Evolutionary conservation across 2,329 filamentous ascomycete genomes (phyloP), one percentile per base, ranked within the genome.

Genomic region (Lithohypha guttulata): DNA sequence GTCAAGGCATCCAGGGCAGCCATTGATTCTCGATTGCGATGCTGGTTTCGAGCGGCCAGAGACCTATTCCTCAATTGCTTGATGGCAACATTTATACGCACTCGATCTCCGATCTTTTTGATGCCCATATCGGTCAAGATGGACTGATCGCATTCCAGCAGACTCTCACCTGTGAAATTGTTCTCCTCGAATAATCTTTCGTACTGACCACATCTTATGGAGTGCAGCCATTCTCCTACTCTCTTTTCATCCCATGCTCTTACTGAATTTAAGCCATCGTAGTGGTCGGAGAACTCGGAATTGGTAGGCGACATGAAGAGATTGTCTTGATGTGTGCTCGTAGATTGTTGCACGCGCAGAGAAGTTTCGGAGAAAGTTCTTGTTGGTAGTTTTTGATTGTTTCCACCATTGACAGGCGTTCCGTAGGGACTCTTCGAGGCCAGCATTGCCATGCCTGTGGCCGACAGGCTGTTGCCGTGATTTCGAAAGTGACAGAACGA

Each of bases 91-190:
- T 85, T 87, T 45, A 98, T 80, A 47, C 89, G 83, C 23, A 98
- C 89, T 39, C 91, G 79, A 60, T 98, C 91, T 48, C 91, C 91
- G 49, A 98, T 84, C 63, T 96, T 98, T 52, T 94, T 93, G 52
- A 98, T 89, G 29, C 91, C 91, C 77, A 98, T 93, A 60, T 98
- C 91, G 61, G 94, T 93, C 47, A 98, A 71, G 27, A 93, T 85
- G 41, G 86, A 81, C 68, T 94, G 93, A 62, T 98, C 91, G 71
- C 95, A 89, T 63, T 98, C 91, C 51, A 98, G 72, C 30, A 98
- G 69, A 57, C 93, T 95, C 64, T 95, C 86, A 54, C 91, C 91
- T 57, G 91, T 98, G 67, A 98, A 95, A 61, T 96, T 84, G 60
- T 98, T 94, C 57, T 79, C 71, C 79, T 63, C 83, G 62, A 95